Evolutionary conservation across 1,284 basidiomycete genomes (phyloP).

Genomic region (Ganoderma meredithae): DNA sequence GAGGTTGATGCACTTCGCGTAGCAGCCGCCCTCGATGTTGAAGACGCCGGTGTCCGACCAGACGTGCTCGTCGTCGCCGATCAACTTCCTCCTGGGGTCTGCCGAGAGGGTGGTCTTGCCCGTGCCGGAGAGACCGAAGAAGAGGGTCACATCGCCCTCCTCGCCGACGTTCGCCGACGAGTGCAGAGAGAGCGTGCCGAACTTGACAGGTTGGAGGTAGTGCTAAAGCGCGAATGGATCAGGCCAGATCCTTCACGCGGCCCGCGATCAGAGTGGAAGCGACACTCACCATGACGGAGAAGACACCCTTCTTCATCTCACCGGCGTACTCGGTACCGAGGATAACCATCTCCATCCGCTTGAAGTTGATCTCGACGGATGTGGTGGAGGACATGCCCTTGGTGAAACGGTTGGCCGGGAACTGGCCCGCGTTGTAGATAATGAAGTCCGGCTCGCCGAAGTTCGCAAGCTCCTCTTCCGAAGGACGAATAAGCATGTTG

Average conservation of each 20-base stretch:
- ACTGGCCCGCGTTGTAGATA: constrained; percentile 99
- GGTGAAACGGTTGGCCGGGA: constrained; percentile 99
- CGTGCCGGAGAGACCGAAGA: constrained; percentile 99
- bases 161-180: constrained; percentile 98
- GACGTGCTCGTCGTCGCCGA: constrained; percentile 98
- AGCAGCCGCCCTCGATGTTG: constrained; percentile 99
- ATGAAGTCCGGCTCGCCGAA: constrained; percentile 99
- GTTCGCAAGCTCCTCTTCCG: constrained; percentile 90
- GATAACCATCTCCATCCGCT: constrained; percentile 99
- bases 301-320: constrained; percentile 99
- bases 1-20: constrained; percentile 98
- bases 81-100: constrained; percentile 89
- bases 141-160: constrained; percentile 93
- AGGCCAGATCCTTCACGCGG: constrained; percentile 28
- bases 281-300: constrained; percentile 90
- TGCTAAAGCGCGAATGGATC: constrained; percentile 58
- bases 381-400: constrained; percentile 99
- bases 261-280: constrained; percentile 21
- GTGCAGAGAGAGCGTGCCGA: constrained; percentile 97
- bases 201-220: constrained; percentile 99
- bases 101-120: constrained; percentile 98
- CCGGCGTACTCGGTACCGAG: constrained; percentile 99
- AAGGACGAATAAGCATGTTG: constrained; percentile 99
- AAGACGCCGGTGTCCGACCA: constrained; percentile 99
- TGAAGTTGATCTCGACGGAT: constrained; percentile 99